Conservation (phyloP, 2,329 filamentous ascomycete genomes). For the Beauveria rudraprayagi region DNA sequence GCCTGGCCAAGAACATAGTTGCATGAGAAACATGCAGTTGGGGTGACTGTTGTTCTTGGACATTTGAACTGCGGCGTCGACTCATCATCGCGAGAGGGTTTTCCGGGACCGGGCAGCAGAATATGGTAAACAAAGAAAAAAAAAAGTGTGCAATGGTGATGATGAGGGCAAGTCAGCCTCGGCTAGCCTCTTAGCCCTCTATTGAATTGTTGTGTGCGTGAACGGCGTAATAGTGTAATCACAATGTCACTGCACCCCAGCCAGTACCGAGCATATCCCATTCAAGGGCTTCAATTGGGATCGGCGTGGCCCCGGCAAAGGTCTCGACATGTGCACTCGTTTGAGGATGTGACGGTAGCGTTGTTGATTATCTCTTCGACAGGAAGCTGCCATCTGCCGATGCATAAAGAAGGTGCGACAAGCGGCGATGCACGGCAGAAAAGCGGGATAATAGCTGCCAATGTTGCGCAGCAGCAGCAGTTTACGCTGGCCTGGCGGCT, state of each 20-base stretch:
- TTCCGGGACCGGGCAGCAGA: background rate
- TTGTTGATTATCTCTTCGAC: background rate
- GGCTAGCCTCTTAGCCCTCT: background rate
- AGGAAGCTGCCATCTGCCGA: constrained; percentile 3
- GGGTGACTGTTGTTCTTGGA: background rate
- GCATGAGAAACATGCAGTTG: background rate
- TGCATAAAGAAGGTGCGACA: background rate
- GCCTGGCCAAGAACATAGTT: background rate
- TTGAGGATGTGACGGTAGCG: background rate
- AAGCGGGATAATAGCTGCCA: background rate
- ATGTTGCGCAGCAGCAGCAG: no score
- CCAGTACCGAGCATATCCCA: background rate
- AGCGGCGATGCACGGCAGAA: background rate
- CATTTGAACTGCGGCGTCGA: background rate
- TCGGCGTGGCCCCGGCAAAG: background rate
- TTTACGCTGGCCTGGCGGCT: background rate
- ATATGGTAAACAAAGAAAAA: background rate
- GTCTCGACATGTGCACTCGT: background rate
- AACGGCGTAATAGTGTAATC: background rate
- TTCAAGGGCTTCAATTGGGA: constrained; percentile 4
- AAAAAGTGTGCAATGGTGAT: background rate
- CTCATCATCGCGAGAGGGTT: no score
- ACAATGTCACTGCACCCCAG: background rate
- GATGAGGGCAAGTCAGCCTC: background rate
- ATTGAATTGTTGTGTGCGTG: background rate